Base-by-base conservation (phyloP, 768 basidiomycete species). In the Hemileccinum rubropunctum region DNA sequence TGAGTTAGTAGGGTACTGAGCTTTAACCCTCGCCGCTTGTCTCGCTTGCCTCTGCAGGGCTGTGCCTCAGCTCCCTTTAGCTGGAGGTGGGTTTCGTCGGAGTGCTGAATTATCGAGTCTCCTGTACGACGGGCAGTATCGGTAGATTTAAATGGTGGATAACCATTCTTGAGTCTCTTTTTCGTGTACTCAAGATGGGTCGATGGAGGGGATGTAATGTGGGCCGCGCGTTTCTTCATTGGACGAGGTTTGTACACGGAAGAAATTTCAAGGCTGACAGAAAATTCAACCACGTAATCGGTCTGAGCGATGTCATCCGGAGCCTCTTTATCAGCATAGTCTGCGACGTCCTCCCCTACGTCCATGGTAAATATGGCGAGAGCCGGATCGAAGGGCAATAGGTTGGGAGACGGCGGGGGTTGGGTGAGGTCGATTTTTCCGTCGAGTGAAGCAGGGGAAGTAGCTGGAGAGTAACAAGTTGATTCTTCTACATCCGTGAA, bases 241-340 rank as follows among this genome's bases (percentile, higher is more conserved):
- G 86, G 85, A 1, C 83, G 79, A 1, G 87, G 87, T 58, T 89
- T 88, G 71, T 80, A 88, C 10, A 90, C 88, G 3, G 81, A 75
- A 3, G 78, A 70, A 42, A 89, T 87, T 59, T 85, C 84, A 49
- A 91, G 76, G 61, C 81, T 80, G 45, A 83, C 66, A 15, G 73
- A 63, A 50, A 76, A 68, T 4, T 62, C 56, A 20, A 53, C 37
- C 14, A 27, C 28, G 20, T 44, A 21, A 32, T 54, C 48, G 9
- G 23, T 14, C 13, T n/a, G 4, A 10, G n/a, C 23, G 18, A 39
- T 38, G 7, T 53, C 49, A 30, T 57, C 50, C 30, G 32, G 47
- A n/a, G 48, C 38, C 32, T 60, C 50, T 53, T 52, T 68, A 64
- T 53, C 70, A 51, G 49, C 61, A 3, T 69, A 64, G 42, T 69